Conservation (phyloP, 2,329 filamentous ascomycete genomes). For the Elsinoe arachidis region DNA sequence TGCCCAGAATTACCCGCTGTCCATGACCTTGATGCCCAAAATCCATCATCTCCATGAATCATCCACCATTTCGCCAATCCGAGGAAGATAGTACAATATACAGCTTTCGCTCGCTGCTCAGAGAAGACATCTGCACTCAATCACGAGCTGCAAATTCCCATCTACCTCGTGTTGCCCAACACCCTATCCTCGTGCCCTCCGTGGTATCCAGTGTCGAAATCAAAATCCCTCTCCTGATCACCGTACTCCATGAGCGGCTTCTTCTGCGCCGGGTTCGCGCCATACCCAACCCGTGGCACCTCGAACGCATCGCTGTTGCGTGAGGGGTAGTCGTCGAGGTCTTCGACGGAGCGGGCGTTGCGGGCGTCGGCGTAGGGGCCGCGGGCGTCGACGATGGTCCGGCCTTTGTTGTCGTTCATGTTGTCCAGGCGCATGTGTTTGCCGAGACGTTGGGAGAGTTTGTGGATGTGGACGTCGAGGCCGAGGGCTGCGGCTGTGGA, state of each 20-base stretch:
- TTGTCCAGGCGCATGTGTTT: constrained; percentile 42
- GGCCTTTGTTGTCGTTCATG: constrained; percentile 24
- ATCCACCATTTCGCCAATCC: background rate
- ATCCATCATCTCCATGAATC: background rate
- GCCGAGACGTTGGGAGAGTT: constrained; percentile 37
- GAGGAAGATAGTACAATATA: background rate
- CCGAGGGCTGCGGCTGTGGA: constrained; percentile 39
- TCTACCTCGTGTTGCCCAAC: constrained; percentile 1
- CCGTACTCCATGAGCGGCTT: constrained; percentile 19
- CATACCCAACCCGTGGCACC: constrained; percentile 21
- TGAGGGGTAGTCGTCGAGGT: constrained; percentile 9
- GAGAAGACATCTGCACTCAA: background rate
- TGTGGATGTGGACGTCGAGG: constrained; percentile 44
- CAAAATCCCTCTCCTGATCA: constrained; percentile 20
- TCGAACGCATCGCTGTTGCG: constrained; percentile 28
- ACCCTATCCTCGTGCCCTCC: constrained; percentile 21
- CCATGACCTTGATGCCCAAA: background rate
- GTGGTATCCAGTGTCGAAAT: constrained; percentile 36
- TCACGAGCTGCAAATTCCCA: background rate
- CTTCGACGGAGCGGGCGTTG: constrained; percentile 5
- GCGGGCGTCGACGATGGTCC: constrained; percentile 12
- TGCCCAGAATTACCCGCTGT: constrained; percentile 9
- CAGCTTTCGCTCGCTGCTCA: background rate
- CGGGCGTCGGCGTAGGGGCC: background rate
- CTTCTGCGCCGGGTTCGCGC: constrained; percentile 15